Evolutionary conservation across 2,329 filamentous ascomycete genomes (phyloP), one percentile per base, ranked within the genome.

Genomic region (Pseudocercospora crystallina): DNA sequence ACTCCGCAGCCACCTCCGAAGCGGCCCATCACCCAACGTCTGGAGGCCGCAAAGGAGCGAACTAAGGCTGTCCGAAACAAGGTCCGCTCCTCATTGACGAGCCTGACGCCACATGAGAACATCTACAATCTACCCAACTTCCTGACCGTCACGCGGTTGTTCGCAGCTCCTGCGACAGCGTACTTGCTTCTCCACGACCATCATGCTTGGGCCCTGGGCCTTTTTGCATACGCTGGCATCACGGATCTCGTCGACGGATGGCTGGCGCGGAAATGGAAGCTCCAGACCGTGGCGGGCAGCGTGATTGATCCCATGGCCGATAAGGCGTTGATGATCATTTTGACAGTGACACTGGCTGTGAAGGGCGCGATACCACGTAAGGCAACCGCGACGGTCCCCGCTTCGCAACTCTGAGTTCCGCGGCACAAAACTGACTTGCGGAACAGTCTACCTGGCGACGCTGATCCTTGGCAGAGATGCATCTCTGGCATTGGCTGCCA

Each of bases 121-220:
- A 96, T 99, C 66, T 96, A 95, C 75, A 99, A 90, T 32, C 67
- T 99, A n/a, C 94, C 94, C 35, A 99, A 99, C 68, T 78, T 95
- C 55, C 80, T 99, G 46, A 99, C 94, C 1, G 85, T 92, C 60
- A 89, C 90, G 2, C 87, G 94, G 2, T 82, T 99, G 34, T 68
- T 89, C 43, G 86, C 89, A 1, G 89, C 94, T 1, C 94, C 94
- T 0, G 77, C 87, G 29, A 83, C 96, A 40, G 94, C 92, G 49
- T 97, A 96, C 68, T 82, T 94, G 15, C 85, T 99, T 51, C 78
- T 97, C 2, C 82, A 95, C 61, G 86, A 94, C 66, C 80, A 90
- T 37, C 86, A 95, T 67, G 78, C 81, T 30, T 84, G 83, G 73
- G 90, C 94, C 0, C 76, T 96, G 7, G 84, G 83, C 2, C 78